These are phyloP conservation scores for Globisporangium sylvaticum DNA, from an alignment of 352 stramenopile genomes.

Conservation along the genomic window DNA sequence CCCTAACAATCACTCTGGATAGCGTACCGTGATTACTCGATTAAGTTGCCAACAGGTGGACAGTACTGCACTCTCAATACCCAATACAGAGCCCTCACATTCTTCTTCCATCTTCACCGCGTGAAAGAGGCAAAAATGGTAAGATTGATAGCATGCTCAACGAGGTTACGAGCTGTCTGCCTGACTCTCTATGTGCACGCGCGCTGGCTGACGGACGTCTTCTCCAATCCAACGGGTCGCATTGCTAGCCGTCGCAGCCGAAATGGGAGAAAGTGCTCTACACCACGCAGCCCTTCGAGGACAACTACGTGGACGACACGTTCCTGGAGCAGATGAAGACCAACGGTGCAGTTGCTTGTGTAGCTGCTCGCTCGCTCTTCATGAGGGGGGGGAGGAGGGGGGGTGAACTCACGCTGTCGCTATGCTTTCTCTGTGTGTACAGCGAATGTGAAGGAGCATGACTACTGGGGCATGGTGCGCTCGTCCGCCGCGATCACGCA, in stretches of 20 bases:
- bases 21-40: background rate
- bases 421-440: background rate
- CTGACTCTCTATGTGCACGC: background rate
- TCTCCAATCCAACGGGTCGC: background rate
- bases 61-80: background rate
- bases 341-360: constrained; percentile 59
- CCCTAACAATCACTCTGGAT: constrained; percentile 10
- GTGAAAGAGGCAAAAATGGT: constrained; percentile 4
- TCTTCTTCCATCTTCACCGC: background rate
- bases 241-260: background rate
- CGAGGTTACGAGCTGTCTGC: background rate
- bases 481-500: constrained; percentile 82
- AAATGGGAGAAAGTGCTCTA: constrained; percentile 89
- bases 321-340: constrained; percentile 90
- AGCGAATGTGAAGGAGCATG: constrained; percentile 81
- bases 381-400: too few relatives aligned
- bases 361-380: background rate
- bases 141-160: background rate
- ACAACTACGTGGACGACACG: constrained; percentile 88
- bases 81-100: background rate
- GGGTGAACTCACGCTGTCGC: background rate
- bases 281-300: constrained; percentile 80
- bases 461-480: constrained; percentile 85
- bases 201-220: background rate
- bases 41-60: background rate